Percentiles rank a stretch among this genome's conserved stretches.
Conservation (phyloP, 192 early-diverging fungal species). For the Backusella luteola region DNA sequence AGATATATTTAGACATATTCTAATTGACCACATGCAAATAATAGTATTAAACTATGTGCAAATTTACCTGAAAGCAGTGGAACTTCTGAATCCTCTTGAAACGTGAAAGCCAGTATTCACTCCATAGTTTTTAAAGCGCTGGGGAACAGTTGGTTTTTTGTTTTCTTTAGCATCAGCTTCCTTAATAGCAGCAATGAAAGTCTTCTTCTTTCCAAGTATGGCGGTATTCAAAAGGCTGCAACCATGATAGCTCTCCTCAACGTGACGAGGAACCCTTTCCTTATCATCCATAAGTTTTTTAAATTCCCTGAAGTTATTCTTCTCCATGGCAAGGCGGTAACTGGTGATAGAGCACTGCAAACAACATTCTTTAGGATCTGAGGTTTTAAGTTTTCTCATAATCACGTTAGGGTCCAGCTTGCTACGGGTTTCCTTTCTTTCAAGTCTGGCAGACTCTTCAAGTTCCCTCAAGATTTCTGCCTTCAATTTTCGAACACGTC, state of each 20-base stretch:
- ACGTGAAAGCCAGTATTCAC: conserved; percentile 16
- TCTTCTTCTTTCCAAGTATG: conserved; percentile 10
- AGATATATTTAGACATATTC: not conserved
- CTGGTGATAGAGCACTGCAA: conserved; percentile 39
- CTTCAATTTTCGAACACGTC: not conserved
- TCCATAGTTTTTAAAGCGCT: not conserved
- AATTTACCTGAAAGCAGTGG: not conserved
- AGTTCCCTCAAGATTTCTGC: not conserved
- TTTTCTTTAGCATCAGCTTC: not conserved
- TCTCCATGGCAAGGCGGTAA: conserved; percentile 34
- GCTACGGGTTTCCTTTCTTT: not conserved
- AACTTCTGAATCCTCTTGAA: conserved; percentile 9
- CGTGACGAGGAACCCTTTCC: conserved; percentile 7
- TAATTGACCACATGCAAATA: not conserved
- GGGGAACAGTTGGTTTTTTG: not conserved
- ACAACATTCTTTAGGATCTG: conserved; percentile 38
- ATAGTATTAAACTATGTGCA: not conserved
- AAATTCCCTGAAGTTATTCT: conserved; percentile 19
- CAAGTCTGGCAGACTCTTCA: not conserved
- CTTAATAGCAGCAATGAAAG: conserved; percentile 3
- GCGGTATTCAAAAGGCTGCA: conserved; percentile 7
- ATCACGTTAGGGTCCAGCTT: not conserved
- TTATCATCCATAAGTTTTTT: not conserved
- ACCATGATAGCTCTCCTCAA: not conserved
- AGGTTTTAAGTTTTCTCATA: not conserved